Evolutionary conservation across 768 basidiomycete genomes (phyloP).

Genomic region (Lactarius akahatsu): DNA sequence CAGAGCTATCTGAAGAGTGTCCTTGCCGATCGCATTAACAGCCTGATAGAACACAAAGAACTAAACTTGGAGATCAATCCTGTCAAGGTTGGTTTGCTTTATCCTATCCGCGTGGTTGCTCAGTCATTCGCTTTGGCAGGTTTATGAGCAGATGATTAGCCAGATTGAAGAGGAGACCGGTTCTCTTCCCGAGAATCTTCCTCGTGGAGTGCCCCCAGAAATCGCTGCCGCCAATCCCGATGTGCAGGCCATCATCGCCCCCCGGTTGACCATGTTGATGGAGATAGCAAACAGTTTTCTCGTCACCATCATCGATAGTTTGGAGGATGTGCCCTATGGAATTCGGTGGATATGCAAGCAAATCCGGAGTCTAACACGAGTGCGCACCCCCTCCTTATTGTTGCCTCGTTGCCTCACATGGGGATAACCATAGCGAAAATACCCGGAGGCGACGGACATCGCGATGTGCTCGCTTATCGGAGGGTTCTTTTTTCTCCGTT

Average conservation of each 20-base stretch:
- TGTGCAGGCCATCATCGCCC: conserved; percentile 97
- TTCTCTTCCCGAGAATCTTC: conserved; percentile 83
- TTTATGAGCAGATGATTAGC: conserved; percentile 99
- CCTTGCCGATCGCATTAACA: conserved; percentile 96
- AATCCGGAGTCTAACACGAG: conserved; percentile 93
- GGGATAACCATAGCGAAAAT: conserved; percentile 71
- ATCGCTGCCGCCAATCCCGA: conserved; percentile 91
- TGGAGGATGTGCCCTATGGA: conserved; percentile 98
- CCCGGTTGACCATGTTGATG: conserved; percentile 97
- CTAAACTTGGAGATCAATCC: conserved; percentile 99
- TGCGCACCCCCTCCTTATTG: conserved; percentile 41
- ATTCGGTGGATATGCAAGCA: conserved; percentile 99
- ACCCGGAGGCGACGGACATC: conserved; percentile 97
- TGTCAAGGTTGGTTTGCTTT: conserved; percentile 67
- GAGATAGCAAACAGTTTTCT: conserved; percentile 99
- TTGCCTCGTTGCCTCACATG: not conserved
- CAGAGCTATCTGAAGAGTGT: conserved; percentile 98
- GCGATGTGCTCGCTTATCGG: conserved; percentile 98
- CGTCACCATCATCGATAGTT: conserved; percentile 94
- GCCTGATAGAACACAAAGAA: conserved; percentile 98
- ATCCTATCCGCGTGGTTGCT: not conserved
- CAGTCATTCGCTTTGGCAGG: conserved; percentile 46
- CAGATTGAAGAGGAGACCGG: conserved; percentile 99
- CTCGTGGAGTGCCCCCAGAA: conserved; percentile 91
- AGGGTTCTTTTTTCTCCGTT: conserved; percentile 99